Evolutionary conservation across 2,329 filamentous ascomycete species (phyloP), one percentile per base, ranked within the genome.

Genomic region (Fusarium armeniacum): DNA sequence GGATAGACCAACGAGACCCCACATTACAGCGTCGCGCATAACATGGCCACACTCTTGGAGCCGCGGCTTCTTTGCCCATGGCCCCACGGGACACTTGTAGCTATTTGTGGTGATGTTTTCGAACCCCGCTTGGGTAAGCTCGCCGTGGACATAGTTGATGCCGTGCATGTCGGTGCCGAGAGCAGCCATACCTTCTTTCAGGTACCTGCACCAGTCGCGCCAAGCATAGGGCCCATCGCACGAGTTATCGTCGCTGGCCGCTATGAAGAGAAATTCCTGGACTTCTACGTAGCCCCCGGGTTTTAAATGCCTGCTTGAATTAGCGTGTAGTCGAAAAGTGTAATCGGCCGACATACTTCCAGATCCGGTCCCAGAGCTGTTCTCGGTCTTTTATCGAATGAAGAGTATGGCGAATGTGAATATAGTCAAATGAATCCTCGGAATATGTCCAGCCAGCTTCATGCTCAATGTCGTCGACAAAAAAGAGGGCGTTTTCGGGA

Each of bases 391-490:
- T 77, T 50, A 86, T 79, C 0, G 83, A 83, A 63, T 83, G 81
- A 6, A 84, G 69, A 2, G 80, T 79, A 66, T 85, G 81, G 8
- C 84, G 83, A 32, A 85, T 77, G 67, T 86, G 84, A 53, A 86
- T 83, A 61, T 78, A 84, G 68, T 86, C 84, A 56, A 84, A 85
- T 18, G 78, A 77, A 63, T 82, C 76, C 6, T 82, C 80, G 8
- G 79, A 76, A 58, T 84, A 81, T 5, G 81, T 79, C 84, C 84
- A 86, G 18, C 84, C 84, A 20, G 82, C 83, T 50, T 81, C 80
- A 45, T 83, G 81, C 62, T 86, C 84, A 53, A 86, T 83, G 68
- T 86, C 84, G 72, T 85, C 84, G 40, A 86, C 82, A 26, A 83
- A 80, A 65, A 86, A 86, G 26, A 81, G 78, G n/a, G 84, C 82